Evolutionary conservation across 2,329 filamentous ascomycete species (phyloP).

Genomic region (Lachnellula cervina): DNA sequence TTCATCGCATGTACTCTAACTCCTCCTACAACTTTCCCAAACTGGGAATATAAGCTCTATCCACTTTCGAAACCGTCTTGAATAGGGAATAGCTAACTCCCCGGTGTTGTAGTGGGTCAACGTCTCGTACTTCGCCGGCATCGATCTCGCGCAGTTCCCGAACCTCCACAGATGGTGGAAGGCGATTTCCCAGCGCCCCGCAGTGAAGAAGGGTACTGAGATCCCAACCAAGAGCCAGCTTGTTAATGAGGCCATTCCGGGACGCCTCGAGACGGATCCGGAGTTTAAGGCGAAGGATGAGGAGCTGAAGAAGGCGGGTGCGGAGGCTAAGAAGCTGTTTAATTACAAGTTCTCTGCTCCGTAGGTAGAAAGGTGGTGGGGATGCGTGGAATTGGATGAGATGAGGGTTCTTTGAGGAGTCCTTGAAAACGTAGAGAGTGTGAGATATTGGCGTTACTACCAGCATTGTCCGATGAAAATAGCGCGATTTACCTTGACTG

Average conservation of each 20-base stretch:
- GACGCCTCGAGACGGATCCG: constrained; percentile 41
- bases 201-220: constrained; percentile 57
- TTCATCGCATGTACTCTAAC: too few species aligned
- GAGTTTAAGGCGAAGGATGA: constrained; percentile 44
- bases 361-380: constrained; percentile 14
- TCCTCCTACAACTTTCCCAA: too few species aligned
- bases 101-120: too few species aligned
- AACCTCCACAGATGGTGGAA: constrained; percentile 63
- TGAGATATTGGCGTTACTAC: too few species aligned
- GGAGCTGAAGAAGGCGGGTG: constrained; percentile 17
- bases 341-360: constrained; percentile 28
- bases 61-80: too few species aligned
- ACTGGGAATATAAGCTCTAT: too few species aligned
- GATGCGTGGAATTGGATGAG: too few species aligned
- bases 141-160: constrained; percentile 63
- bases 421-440: too few species aligned
- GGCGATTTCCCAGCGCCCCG: constrained; percentile 52
- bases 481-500: too few species aligned
- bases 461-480: too few species aligned
- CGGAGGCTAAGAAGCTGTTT: constrained; percentile 28
- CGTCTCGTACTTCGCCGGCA: constrained; percentile 50
- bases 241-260: constrained; percentile 38
- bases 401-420: too few species aligned
- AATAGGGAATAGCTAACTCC: too few species aligned
- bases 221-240: constrained; percentile 47